These are phyloP conservation scores for Stephanocyclus meneghinianus DNA, from an alignment of 352 stramenopile genomes.

Conservation along the genomic window DNA sequence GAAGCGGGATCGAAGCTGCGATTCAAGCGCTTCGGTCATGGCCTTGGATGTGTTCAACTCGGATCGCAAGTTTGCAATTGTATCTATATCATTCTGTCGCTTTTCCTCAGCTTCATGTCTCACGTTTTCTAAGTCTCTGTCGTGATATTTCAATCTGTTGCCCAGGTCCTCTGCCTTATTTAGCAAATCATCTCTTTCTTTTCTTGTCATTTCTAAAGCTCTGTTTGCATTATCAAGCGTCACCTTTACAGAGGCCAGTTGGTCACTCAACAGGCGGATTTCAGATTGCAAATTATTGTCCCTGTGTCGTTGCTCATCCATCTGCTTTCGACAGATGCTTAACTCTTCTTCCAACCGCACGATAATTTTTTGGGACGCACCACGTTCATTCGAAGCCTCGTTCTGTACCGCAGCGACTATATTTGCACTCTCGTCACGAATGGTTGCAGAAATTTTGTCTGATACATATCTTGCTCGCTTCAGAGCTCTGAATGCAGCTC, in stretches of 20 bases:
- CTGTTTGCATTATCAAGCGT: conserved; percentile 46
- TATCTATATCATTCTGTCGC: conserved; percentile 40
- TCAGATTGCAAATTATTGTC: conserved; percentile 32
- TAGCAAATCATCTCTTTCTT: conserved; percentile 56
- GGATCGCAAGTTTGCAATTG: conserved; percentile 54
- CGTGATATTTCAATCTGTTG: conserved; percentile 42
- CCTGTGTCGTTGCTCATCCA: conserved; percentile 35
- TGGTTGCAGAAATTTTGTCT: conserved; percentile 45
- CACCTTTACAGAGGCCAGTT: conserved; percentile 35
- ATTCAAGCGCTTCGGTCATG: conserved; percentile 63
- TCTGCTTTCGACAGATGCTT: conserved; percentile 44
- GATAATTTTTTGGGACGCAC: conserved; percentile 63
- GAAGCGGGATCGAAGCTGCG: conserved; percentile 60
- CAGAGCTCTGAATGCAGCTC: conserved; percentile 53
- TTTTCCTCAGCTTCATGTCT: conserved; percentile 34
- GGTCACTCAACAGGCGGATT: conserved; percentile 33
- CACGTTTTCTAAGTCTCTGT: conserved; percentile 40
- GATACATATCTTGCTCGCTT: conserved; percentile 48
- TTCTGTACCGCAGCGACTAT: conserved; percentile 51
- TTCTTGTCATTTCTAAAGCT: conserved; percentile 41
- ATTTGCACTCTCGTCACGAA: conserved; percentile 52
- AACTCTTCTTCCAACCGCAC: conserved; percentile 59
- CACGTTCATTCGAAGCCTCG: conserved; percentile 54
- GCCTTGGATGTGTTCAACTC: conserved; percentile 59
- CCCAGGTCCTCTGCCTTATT: conserved; percentile 40